Percentiles rank a stretch among this genome's conserved stretches.
These are phyloP conservation scores for Ampelomyces quisqualis DNA, from an alignment of 2,329 filamentous ascomycete genomes.

Conservation along the genomic window DNA sequence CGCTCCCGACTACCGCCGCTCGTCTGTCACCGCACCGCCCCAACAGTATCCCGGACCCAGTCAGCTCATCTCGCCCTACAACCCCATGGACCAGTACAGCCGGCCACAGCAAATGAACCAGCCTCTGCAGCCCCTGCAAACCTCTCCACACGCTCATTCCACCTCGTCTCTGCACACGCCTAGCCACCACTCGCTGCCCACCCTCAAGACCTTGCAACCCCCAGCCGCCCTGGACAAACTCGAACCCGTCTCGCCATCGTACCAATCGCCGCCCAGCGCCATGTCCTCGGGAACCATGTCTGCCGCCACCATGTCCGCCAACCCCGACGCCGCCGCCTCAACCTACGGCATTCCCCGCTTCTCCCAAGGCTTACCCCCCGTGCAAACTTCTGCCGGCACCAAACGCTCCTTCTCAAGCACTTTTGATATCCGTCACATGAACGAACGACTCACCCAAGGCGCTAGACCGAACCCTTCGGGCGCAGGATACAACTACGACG, in stretches of 20 bases:
- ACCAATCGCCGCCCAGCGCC: slow-evolving; percentile 39
- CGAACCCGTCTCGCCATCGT: slow-evolving; percentile 50
- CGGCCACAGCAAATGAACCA: slow-evolving; percentile 42
- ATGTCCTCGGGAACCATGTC: slow-evolving; percentile 37
- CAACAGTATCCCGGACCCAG: slow-evolving; percentile 41
- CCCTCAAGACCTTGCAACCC: slow-evolving; percentile 46
- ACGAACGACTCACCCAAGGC: slow-evolving; percentile 48
- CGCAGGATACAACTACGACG: slow-evolving; percentile 36
- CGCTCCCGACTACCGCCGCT: slow-evolving; percentile 44
- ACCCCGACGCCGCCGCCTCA: slow-evolving; percentile 30
- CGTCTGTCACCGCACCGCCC: slow-evolving; percentile 39
- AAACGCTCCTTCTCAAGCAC: slow-evolving; percentile 52
- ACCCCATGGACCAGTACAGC: slow-evolving; percentile 41
- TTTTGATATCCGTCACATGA: slow-evolving; percentile 48
- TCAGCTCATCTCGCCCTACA: slow-evolving; percentile 40
- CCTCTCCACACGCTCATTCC: slow-evolving; percentile 36
- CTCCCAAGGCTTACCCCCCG: slow-evolving; percentile 26
- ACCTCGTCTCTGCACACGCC: slow-evolving; percentile 34
- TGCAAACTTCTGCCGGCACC: slow-evolving; percentile 35
- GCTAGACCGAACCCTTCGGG: slow-evolving; percentile 44
- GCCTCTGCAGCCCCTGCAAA: slow-evolving; percentile 36
- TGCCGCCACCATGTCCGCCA: slow-evolving; percentile 37
- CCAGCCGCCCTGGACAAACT: slow-evolving; percentile 37
- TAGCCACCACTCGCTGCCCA: slow-evolving; percentile 44
- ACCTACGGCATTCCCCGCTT: slow-evolving; percentile 34